Percentiles rank a stretch among this genome's conserved stretches.
Conservation (phyloP, 768 basidiomycete species). For the Lactifluus echinatus region DNA sequence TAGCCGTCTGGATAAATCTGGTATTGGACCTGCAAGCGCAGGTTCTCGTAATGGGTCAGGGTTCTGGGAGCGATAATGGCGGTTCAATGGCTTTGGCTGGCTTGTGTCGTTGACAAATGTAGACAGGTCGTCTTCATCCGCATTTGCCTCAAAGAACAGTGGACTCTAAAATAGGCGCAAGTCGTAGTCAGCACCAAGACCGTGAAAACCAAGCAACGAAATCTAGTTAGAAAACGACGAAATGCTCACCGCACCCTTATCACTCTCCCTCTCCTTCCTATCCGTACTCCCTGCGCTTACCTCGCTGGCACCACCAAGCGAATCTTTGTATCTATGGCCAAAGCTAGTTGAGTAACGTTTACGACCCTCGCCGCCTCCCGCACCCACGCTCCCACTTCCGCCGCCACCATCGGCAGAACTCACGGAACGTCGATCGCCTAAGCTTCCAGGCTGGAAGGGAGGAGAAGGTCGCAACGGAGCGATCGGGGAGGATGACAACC, state of each 20-base stretch:
- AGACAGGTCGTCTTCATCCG: conserved; percentile 73
- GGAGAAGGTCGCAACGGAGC: conserved; percentile 34
- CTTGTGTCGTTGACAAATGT: conserved; percentile 74
- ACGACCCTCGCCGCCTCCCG: conserved; percentile 24
- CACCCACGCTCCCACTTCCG: conserved; percentile 17
- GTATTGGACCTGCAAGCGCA: background rate
- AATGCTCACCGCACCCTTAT: conserved; percentile 17
- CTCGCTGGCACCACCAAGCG: conserved; percentile 31
- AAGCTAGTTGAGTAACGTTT: conserved; percentile 77
- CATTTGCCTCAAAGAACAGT: conserved; percentile 39
- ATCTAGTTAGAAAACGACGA: too few species aligned
- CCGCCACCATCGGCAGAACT: conserved; percentile 25
- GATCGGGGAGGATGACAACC: conserved; percentile 25
- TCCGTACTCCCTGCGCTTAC: conserved; percentile 34
- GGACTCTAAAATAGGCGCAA: conserved; percentile 27
- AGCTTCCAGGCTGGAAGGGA: conserved; percentile 33
- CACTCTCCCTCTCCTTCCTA: conserved; percentile 22
- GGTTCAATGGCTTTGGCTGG: conserved; percentile 48
- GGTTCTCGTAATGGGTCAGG: conserved; percentile 17
- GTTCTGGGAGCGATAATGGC: conserved; percentile 21
- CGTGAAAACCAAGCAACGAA: too few species aligned
- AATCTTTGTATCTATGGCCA: conserved; percentile 53
- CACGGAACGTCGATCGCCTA: conserved; percentile 34
- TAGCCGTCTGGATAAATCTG: background rate
- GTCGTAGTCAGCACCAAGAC: conserved; percentile 10